Percentiles rank a stretch among this genome's conserved stretches.
Conservation (phyloP, 805 yeast species). For the Monosporozyma servazzii region DNA sequence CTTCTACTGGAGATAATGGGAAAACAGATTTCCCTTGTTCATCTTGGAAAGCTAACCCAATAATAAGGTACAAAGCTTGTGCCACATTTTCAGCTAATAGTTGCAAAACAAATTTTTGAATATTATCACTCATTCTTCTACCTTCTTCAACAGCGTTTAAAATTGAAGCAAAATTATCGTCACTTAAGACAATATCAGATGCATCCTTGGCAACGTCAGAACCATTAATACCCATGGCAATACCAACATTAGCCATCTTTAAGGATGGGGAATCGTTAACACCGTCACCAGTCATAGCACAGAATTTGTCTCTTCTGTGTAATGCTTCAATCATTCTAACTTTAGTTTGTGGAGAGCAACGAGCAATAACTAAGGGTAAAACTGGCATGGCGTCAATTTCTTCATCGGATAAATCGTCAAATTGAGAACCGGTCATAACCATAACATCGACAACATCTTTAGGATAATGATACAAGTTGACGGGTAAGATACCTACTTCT, state of each 20-base stretch:
- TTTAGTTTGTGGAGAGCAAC: constrained; percentile 93
- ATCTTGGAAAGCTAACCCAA: constrained; percentile 77
- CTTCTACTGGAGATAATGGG: constrained; percentile 96
- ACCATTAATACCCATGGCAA: constrained; percentile 87
- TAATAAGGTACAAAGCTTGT: constrained; percentile 70
- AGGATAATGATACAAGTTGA: constrained; percentile 35
- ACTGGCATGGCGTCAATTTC: constrained; percentile 64
- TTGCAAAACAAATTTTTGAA: constrained; percentile 90
- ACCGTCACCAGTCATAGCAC: constrained; percentile 99
- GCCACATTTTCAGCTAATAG: constrained; percentile 94
- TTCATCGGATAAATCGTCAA: constrained; percentile 65
- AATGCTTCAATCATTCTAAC: constrained; percentile 82
- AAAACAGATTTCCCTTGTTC: constrained; percentile 59
- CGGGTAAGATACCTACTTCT: constrained; percentile 79
- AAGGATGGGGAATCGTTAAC: constrained; percentile 98
- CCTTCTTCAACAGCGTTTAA: constrained; percentile 94
- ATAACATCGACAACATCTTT: constrained; percentile 40
- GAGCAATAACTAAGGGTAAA: constrained; percentile 82
- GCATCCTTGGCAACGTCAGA: constrained; percentile 99
- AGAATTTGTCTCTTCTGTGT: constrained; percentile 85
- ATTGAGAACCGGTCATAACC: constrained; percentile 77
- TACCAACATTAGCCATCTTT: constrained; percentile 91
- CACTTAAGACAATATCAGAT: constrained; percentile 93
- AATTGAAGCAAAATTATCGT: constrained; percentile 93
- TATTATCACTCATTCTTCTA: constrained; percentile 91